Conservation (phyloP, 192 early-diverging fungal genomes). For the Linderina pennispora region DNA sequence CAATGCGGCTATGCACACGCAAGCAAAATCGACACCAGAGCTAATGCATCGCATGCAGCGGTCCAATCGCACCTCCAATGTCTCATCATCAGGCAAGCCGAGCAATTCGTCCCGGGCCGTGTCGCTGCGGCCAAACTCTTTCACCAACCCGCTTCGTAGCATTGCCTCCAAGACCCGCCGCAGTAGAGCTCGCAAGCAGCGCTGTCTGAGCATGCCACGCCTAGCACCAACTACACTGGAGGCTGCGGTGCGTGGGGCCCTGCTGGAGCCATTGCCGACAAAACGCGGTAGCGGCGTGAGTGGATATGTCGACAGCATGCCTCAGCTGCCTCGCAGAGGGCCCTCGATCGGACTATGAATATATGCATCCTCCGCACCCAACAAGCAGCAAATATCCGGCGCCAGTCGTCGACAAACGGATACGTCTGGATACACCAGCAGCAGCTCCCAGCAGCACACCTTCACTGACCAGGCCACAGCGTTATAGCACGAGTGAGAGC, state of each 20-base stretch:
- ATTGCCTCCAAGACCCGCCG: neutral
- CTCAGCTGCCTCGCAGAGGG: too few relatives aligned
- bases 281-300: too few relatives aligned
- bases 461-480: too few relatives aligned
- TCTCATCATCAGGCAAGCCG: slow-evolving; percentile 2
- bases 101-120: slow-evolving; percentile 9
- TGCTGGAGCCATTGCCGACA: slow-evolving; percentile 12
- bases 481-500: too few relatives aligned
- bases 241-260: slow-evolving; percentile 23
- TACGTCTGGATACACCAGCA: too few relatives aligned
- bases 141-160: slow-evolving; percentile 1
- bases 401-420: too few relatives aligned
- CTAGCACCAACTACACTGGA: slow-evolving; percentile 31
- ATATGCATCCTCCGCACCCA: too few relatives aligned
- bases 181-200: slow-evolving; percentile 5
- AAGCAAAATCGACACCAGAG: slow-evolving; percentile 44
- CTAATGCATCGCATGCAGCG: slow-evolving; percentile 20
- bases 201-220: slow-evolving; percentile 35
- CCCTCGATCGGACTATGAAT: too few relatives aligned
- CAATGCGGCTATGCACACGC: slow-evolving; percentile 1
- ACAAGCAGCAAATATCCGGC: neutral
- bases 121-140: slow-evolving; percentile 27
- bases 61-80: slow-evolving; percentile 5
- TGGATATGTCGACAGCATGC: too few relatives aligned
- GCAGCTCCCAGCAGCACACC: too few relatives aligned